Percentiles rank a stretch among this genome's conserved stretches.
Conservation (phyloP, 805 yeast species). For the Spathaspora girioi region DNA sequence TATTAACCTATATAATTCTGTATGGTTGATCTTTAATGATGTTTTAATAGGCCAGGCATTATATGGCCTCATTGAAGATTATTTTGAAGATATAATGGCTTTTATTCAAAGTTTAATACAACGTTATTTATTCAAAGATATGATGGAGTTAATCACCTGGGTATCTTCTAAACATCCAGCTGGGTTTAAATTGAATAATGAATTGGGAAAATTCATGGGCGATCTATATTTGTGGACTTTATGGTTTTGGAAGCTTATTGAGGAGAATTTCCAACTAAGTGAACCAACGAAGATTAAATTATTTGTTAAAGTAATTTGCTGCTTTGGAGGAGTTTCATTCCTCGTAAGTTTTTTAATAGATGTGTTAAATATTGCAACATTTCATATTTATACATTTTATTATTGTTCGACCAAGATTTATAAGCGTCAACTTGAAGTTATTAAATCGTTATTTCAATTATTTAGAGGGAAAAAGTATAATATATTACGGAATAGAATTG, state of each 20-base stretch:
- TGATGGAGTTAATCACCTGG: conserved; percentile 57
- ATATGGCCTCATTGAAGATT: conserved; percentile 40
- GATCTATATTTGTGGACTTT: conserved; percentile 85
- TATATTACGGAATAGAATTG: conserved; percentile 79
- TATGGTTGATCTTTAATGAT: conserved; percentile 88
- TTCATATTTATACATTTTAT: conserved; percentile 77
- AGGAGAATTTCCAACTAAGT: conserved; percentile 5
- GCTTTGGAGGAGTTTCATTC: conserved; percentile 63
- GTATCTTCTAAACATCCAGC: conserved; percentile 81
- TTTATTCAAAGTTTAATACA: conserved; percentile 31
- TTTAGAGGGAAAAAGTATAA: conserved; percentile 90
- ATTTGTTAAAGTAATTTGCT: conserved; percentile 14
- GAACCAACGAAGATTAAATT: conserved; percentile 3
- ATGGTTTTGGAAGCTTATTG: conserved; percentile 51
- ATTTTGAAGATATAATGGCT: conserved; percentile 16
- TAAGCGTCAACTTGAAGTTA: conserved; percentile 64
- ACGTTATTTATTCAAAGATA: conserved; percentile 39
- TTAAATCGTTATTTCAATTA: conserved; percentile 73
- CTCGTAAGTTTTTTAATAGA: conserved; percentile 67
- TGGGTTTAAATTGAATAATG: conserved; percentile 87
- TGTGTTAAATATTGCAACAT: conserved; percentile 53
- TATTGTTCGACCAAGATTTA: conserved; percentile 76
- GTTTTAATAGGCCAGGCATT: conserved; percentile 67
- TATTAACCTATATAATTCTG: conserved; percentile 75
- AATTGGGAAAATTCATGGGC: conserved; percentile 80